Evolutionary conservation across 176 grass and related monocot species (phyloP), one percentile per base, ranked within the genome.

Genomic region (Calamus simplicifolius): DNA sequence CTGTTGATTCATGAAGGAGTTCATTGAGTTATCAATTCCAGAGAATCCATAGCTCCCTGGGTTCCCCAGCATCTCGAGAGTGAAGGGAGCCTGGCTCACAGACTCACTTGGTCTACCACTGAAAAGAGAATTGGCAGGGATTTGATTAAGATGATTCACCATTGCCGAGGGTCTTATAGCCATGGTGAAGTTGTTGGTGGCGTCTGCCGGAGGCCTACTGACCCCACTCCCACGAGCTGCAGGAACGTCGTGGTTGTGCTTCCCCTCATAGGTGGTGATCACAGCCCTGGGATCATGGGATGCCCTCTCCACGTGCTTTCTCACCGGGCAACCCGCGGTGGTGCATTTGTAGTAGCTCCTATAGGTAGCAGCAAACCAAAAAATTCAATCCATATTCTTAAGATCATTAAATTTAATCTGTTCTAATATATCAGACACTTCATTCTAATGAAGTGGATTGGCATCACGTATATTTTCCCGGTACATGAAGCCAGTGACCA

Each of bases 311-410:
- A 95, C 91, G 70, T 95, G 91, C 80, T 95, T 95, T 69, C 91
- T 61, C 63, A 95, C 91, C 14, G 86, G 91, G 61, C 91, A 95
- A 12, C 83, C 80, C 1, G 23, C 17, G 6, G 86, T 90, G 38
- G 91, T 95, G 86, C 91, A 95, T 68, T 95, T 95, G 83, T 95
- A 95, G 74, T 95, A 95, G 78, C 91, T 95, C 80, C 91, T 89
- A 26, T 43, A 43, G 7, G 35, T 43, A 43, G 7, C 6, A 12
- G 1, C 8, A 10, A 43, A 43, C 35, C 35, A 13, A 35, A 1
- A 1, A 35, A 35, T 35, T 35, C 8, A 35, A 35, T 35, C 31
- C 6, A 35, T 35, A 8, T 35, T 35, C 31, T 35, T 35, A 35
- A 7, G 31, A 35, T 35, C 21, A 35, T 35, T 7, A 35, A 35